These are phyloP conservation scores for Nakazawaea peltata DNA, from an alignment of 805 yeast genomes.

Conservation along the genomic window DNA sequence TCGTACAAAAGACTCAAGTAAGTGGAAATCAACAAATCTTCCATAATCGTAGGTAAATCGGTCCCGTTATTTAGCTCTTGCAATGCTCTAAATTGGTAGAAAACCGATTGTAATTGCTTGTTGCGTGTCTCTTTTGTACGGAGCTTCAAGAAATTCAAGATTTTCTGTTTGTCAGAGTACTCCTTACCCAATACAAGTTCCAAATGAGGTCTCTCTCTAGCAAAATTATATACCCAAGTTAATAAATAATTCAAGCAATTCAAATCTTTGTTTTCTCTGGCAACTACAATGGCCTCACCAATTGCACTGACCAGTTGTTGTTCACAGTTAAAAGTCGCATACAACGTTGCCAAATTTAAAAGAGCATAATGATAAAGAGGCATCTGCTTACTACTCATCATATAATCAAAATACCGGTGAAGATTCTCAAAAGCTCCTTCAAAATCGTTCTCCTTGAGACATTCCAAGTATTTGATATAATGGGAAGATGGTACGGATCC, in stretches of 20 bases:
- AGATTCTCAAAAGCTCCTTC: constrained; percentile 51
- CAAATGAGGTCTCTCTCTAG: constrained; percentile 58
- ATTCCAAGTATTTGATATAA: constrained; percentile 54
- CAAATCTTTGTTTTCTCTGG: constrained; percentile 76
- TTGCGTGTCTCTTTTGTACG: constrained; percentile 43
- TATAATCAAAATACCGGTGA: constrained; percentile 61
- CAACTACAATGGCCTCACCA: constrained; percentile 81
- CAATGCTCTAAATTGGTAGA: constrained; percentile 58
- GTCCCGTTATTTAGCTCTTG: constrained; percentile 46
- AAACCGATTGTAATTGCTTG: constrained; percentile 44
- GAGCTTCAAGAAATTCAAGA: constrained; percentile 51
- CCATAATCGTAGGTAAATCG: constrained; percentile 35
- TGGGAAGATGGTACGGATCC: constrained; percentile 37
- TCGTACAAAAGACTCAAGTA: constrained; percentile 39
- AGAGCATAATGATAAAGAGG: constrained; percentile 72
- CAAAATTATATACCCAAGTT: constrained; percentile 66
- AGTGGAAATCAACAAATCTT: constrained; percentile 48
- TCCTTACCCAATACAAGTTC: constrained; percentile 29
- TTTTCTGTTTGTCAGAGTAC: constrained; percentile 54
- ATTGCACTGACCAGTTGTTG: constrained; percentile 70
- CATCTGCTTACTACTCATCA: constrained; percentile 58
- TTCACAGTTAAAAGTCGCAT: constrained; percentile 58
- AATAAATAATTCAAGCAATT: constrained; percentile 64
- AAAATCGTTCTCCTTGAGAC: constrained; percentile 51
- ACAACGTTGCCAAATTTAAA: constrained; percentile 62